Conservation (phyloP, 768 basidiomycete species). For the Psilocybe sp. region DNA sequence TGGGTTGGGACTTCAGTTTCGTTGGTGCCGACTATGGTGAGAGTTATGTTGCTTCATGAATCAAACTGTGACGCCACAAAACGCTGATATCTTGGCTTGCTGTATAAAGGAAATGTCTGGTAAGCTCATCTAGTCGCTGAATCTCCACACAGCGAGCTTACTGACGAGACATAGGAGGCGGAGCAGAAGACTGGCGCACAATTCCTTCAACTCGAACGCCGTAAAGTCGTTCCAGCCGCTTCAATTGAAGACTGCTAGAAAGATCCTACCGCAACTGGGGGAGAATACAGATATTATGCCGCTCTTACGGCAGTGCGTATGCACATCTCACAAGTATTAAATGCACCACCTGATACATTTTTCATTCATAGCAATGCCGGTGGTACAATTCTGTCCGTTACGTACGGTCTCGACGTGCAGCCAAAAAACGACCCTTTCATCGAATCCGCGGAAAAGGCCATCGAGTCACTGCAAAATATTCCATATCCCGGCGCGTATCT, state of each 20-base stretch:
- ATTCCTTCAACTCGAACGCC: constrained; percentile 10
- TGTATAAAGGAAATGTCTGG: neutral
- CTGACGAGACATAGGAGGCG: neutral
- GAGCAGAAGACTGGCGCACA: constrained; percentile 6
- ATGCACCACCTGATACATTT: neutral
- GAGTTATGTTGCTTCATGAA: neutral
- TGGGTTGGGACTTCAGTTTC: constrained; percentile 18
- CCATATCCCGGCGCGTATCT: constrained; percentile 27
- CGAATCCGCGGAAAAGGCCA: constrained; percentile 32
- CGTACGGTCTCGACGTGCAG: constrained; percentile 42
- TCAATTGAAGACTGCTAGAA: constrained; percentile 24
- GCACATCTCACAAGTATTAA: neutral
- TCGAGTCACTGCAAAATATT: constrained; percentile 25
- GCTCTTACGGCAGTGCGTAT: constrained; percentile 31
- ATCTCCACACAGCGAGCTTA: constrained; percentile 6
- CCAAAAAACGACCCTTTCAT: constrained; percentile 41
- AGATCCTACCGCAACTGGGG: constrained; percentile 27
- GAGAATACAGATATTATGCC: constrained; percentile 28
- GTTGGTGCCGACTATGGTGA: constrained; percentile 10
- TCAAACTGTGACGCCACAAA: too few relatives aligned
- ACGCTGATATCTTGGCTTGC: too few relatives aligned
- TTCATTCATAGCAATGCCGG: constrained; percentile 30
- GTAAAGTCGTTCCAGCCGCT: constrained; percentile 20
- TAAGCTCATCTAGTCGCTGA: neutral
- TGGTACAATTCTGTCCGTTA: constrained; percentile 33